Percentiles rank a stretch among this genome's conserved stretches.
Evolutionary conservation across 2,329 filamentous ascomycete genomes (phyloP).

Genomic region (Penicillium sp.): DNA sequence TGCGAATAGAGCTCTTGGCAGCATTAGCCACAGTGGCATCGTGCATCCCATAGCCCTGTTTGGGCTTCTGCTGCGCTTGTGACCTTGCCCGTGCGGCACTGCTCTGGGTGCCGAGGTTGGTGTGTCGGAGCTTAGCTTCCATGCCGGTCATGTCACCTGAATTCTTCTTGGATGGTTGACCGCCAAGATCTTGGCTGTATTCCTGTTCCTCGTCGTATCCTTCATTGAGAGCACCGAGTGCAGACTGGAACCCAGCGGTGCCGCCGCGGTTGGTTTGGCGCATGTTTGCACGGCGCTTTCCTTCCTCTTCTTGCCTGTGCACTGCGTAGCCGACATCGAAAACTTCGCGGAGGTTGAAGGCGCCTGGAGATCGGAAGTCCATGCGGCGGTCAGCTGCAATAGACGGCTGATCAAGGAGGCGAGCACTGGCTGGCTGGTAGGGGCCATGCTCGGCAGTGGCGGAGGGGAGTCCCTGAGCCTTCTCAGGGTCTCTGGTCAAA

Average conservation of each 20-base stretch:
- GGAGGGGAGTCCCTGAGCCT: conserved; percentile 56
- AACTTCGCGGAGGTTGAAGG: conserved; percentile 91
- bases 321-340: conserved; percentile 99
- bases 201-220: conserved; percentile 60
- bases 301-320: conserved; percentile 92
- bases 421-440: conserved; percentile 49
- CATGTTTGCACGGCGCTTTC: conserved; percentile 82
- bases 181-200: conserved; percentile 49
- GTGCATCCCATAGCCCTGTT: conserved; percentile 80
- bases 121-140: conserved; percentile 81
- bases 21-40: conserved; percentile 78
- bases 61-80: conserved; percentile 48
- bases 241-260: conserved; percentile 58
- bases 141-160: conserved; percentile 64
- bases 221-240: conserved; percentile 63
- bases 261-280: conserved; percentile 63
- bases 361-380: conserved; percentile 93
- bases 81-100: conserved; percentile 61
- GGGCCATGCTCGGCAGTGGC: conserved; percentile 37
- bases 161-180: conserved; percentile 59
- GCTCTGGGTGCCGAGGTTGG: conserved; percentile 63
- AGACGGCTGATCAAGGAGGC: conserved; percentile 56
- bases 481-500: conserved; percentile 53
- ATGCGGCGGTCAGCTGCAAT: conserved; percentile 61
- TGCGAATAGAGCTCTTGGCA: conserved; percentile 72